These are phyloP conservation scores for Phytophthora agathidicida DNA, from an alignment of 352 stramenopile genomes.

Conservation along the genomic window DNA sequence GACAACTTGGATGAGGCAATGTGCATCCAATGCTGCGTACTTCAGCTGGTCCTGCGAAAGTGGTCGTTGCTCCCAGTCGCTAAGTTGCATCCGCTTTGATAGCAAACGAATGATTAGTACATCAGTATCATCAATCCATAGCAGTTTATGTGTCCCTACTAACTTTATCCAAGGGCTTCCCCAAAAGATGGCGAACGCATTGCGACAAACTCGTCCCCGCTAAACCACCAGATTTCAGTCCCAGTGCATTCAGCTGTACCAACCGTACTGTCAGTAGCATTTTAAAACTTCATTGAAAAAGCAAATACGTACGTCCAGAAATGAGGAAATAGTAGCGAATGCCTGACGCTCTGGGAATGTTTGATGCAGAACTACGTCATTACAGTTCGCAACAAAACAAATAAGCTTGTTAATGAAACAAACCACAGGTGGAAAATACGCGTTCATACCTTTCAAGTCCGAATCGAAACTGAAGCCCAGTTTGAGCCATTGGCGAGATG, in stretches of 20 bases:
- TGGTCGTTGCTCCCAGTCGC: slow-evolving; percentile 37
- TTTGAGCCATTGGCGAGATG: slow-evolving; percentile 46
- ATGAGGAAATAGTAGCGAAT: slow-evolving; percentile 43
- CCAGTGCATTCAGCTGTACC: slow-evolving; percentile 37
- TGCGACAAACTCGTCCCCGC: slow-evolving; percentile 54
- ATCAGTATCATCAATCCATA: neutral
- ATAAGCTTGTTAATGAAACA: too few species aligned
- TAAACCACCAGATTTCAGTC: slow-evolving; percentile 22
- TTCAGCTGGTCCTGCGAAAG: slow-evolving; percentile 26
- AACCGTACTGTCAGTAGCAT: slow-evolving; percentile 1
- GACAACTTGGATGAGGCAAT: slow-evolving; percentile 34
- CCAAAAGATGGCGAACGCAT: slow-evolving; percentile 42
- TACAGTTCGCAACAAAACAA: neutral
- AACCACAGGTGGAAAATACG: too few species aligned
- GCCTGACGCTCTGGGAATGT: slow-evolving; percentile 63
- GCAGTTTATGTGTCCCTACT: neutral
- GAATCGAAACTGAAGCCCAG: slow-evolving; percentile 74
- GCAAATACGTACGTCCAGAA: slow-evolving; percentile 49
- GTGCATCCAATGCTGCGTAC: slow-evolving; percentile 37
- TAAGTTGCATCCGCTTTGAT: slow-evolving; percentile 39
- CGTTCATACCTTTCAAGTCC: slow-evolving; percentile 60
- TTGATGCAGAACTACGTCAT: slow-evolving; percentile 55
- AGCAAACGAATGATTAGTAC: neutral
- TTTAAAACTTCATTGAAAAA: neutral
- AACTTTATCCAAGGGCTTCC: slow-evolving; percentile 73